Base-by-base conservation (phyloP, 768 basidiomycete genomes). In the Crassisporium funariophilum region DNA sequence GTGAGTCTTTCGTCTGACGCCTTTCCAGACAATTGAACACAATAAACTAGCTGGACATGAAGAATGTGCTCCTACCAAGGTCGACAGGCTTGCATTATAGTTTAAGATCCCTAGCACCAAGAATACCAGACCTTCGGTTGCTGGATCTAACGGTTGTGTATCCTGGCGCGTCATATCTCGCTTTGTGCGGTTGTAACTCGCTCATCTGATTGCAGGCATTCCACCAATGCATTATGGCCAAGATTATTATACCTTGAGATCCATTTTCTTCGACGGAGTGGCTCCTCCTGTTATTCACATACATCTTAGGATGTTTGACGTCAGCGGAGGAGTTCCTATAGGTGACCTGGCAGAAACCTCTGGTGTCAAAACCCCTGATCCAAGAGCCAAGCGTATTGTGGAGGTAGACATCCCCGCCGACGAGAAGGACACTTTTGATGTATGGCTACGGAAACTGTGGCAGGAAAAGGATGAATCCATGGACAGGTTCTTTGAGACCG, bases 91-190 rank as follows among this genome's bases (percentile, higher is more conserved):
- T 98, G 47, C 84, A 88, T 48, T 90, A 89, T 62, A 88, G 84
- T 55, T 72, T 98, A 36, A 82, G 90, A 21, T 84, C 91, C 0
- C 78, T 98, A 9, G 75, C 83, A 12, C 84, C 92, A 16, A 80
- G 86, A 47, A 78, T 95, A 17, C 86, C 86, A 20, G 77, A 78
- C 44, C 71, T 99, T 47, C 81, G 84, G 54, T 65, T 99, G 10
- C 71, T 98, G n/a, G 97, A 98, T 62, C 72, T 97, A 35, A 98
- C 97, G 0, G 75, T 95, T 51, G 81, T 86, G 20, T 99, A 99
- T 68, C 91, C 93, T 53, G 94, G 94, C 83, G 63, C 54, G 70
- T 46, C 39, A 15, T 24, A 37, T 44, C n/a, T 34, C 34, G 12
- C 17, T 6, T 15, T n/a, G 20, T 35, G 8, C 20, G 24, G 29